These are phyloP conservation scores for Boeremia exigua DNA, from an alignment of 2,329 filamentous ascomycete species.

Conservation along the genomic window DNA sequence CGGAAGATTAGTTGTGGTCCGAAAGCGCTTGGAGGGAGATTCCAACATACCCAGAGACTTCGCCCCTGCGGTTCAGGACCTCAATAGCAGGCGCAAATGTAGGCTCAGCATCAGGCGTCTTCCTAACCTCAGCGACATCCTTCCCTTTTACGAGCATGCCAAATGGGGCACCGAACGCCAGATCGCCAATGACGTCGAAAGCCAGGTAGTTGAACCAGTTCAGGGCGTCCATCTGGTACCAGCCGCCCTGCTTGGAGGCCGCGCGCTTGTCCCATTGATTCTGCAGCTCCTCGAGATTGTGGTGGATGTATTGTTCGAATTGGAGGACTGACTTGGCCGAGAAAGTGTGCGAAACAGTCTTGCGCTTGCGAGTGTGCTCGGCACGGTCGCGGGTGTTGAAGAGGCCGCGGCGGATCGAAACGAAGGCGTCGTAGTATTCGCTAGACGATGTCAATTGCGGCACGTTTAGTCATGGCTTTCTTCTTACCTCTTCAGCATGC, in stretches of 20 bases:
- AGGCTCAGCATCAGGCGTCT: conserved; percentile 64
- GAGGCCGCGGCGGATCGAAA: conserved; percentile 81
- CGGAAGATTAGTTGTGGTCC: conserved; percentile 10
- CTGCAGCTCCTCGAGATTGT: conserved; percentile 77
- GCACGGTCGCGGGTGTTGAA: conserved; percentile 87
- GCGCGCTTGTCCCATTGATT: conserved; percentile 73
- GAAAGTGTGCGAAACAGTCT: conserved; percentile 87
- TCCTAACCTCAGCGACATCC: conserved; percentile 77
- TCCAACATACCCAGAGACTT: conserved; percentile 71
- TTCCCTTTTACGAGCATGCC: conserved; percentile 80
- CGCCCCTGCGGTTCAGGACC: conserved; percentile 85
- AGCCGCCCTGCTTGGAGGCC: conserved; percentile 58
- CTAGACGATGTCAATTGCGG: conserved; percentile 49
- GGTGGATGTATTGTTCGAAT: conserved; percentile 88
- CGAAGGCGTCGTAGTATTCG: conserved; percentile 90
- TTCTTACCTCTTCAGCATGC: conserved; percentile 55
- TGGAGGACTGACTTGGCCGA: conserved; percentile 79
- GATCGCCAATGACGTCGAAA: conserved; percentile 60
- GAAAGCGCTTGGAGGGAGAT: background rate
- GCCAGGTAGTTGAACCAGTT: conserved; percentile 79
- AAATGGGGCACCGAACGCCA: conserved; percentile 78
- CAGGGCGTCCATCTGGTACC: conserved; percentile 73
- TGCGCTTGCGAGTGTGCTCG: conserved; percentile 88
- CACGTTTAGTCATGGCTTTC: background rate
- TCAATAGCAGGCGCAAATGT: conserved; percentile 81